These are phyloP conservation scores for Peziza echinospora DNA, from an alignment of 495 filamentous ascomycete species.

Conservation along the genomic window DNA sequence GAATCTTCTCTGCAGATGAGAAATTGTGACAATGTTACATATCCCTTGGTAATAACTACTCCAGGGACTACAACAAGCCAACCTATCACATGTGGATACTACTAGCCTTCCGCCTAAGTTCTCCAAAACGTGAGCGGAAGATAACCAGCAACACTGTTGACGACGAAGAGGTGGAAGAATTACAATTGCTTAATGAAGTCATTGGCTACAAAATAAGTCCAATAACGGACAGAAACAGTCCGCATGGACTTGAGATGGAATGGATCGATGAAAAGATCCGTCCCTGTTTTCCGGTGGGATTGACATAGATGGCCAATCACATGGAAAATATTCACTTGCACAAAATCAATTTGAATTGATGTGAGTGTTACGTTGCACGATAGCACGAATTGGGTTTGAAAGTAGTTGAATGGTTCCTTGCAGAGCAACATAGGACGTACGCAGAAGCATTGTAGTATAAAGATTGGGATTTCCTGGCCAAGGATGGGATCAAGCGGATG, in stretches of 20 bases:
- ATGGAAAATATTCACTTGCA: background rate
- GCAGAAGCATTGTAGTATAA: no score
- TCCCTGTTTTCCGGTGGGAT: background rate
- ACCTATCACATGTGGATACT: background rate
- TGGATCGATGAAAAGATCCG: background rate
- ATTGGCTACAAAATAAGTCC: background rate
- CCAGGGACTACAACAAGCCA: background rate
- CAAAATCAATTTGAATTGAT: background rate
- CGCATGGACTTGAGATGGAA: background rate
- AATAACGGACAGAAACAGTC: background rate
- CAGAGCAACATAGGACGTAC: no score
- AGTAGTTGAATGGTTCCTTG: no score
- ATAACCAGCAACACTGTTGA: background rate
- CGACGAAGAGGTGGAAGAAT: no score
- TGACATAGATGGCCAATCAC: no score
- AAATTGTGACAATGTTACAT: conserved; percentile 1
- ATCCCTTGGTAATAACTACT: background rate
- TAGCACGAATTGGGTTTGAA: background rate
- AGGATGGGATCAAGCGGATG: no score
- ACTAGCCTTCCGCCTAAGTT: background rate
- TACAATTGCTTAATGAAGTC: no score
- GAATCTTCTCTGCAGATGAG: conserved; percentile 2
- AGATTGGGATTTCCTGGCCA: no score
- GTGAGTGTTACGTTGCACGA: background rate
- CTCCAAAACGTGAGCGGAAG: background rate